Evolutionary conservation across 1,139 yeast genomes (phyloP), one percentile per base, ranked within the genome.

Genomic region (Ogataea hybrid): DNA sequence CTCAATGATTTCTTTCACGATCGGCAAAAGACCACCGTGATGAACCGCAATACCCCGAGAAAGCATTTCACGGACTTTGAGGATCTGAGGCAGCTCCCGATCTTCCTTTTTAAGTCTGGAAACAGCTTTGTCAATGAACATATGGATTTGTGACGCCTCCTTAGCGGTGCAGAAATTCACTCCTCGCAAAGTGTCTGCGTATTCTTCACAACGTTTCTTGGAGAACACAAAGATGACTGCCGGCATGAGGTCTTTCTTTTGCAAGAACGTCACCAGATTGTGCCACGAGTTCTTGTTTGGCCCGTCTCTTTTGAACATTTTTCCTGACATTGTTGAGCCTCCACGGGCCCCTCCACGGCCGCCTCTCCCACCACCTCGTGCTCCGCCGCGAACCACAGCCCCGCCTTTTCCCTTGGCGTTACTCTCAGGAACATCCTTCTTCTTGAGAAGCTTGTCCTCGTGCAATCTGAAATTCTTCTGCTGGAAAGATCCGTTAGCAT

Each of bases 41-140:
- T 92, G 99, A 2, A 92, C 95, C 0, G 96, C 97, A 51, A 92
- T 85, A 46, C 99, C 97, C 56, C 97, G 73, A 39, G 90, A 77
- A 32, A 92, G 68, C 72, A 92, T 71, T 28, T 88, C 95, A 51
- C 95, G 73, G 46, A 90, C 75, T 52, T 85, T 80, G 44, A 84
- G 52, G 45, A 92, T 92, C 62, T 92, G 98, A 0, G 98, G 98
- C 42, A 92, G 70, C 44, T 85, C 94, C 47, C 97, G 74, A 61
- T 92, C 99, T 56, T 92, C 98, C 53, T 83, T 84, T 57, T 86
- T 87, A 62, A 92, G 75, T 43, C 98, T 75, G 0, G 92, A 75
- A 23, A 90, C 84, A 0, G 97, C 95, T 54, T 82, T 79, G 56
- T 90, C 96, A 46, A 92, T 81, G 56, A 92, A 90, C 88, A 89